Evolutionary conservation across 441 rosid genomes (phyloP).

Genomic region (Hura crepitans): DNA sequence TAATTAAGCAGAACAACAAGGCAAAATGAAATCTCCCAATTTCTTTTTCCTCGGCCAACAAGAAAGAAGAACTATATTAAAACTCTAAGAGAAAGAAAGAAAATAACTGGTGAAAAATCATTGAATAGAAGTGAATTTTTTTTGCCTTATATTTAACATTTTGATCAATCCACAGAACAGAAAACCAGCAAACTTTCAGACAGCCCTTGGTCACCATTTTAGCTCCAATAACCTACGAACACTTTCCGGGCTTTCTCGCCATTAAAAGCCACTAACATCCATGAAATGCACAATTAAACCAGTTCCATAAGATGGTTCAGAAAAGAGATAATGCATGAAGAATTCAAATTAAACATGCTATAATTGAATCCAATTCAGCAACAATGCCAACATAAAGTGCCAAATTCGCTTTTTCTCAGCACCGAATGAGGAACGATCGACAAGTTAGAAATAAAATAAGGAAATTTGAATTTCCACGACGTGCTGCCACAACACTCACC

Average conservation of each 20-base stretch:
- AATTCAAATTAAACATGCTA: neutral
- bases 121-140: neutral
- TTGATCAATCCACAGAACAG: neutral
- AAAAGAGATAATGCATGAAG: neutral
- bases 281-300: conserved; percentile 3
- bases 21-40: no score
- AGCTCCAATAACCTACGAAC: conserved; percentile 4
- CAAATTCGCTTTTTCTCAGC: neutral
- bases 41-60: neutral
- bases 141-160: no score
- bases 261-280: neutral
- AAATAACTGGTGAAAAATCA: neutral
- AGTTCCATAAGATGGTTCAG: neutral
- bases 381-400: conserved; percentile 1
- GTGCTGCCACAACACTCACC: conserved; percentile 41
- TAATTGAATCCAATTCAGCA: neutral
- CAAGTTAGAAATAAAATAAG: neutral
- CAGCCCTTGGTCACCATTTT: neutral
- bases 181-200: neutral
- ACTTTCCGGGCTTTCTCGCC: neutral
- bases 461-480: conserved; percentile 4
- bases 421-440: neutral
- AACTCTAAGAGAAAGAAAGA: neutral
- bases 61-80: neutral
- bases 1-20: neutral